phyloP scores from a whole-genome alignment of 202 grass and related monocot genomes.

The Setaria italica region DNA sequence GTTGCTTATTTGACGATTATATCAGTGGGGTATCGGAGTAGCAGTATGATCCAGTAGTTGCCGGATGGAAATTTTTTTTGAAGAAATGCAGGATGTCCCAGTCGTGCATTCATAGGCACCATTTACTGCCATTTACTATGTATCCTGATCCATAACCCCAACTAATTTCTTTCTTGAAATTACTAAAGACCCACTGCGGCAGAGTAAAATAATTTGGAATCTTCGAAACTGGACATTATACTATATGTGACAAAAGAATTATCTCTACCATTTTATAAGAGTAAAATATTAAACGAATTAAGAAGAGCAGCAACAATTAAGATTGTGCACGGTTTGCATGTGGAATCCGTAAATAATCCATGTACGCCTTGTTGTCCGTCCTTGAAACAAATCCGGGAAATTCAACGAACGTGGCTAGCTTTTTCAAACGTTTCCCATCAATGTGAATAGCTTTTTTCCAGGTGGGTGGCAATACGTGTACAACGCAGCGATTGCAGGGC shows the following conservation, averaged over 20 bases:
- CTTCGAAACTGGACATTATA: neutral
- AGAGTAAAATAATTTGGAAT: neutral
- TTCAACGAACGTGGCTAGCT: neutral
- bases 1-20: neutral
- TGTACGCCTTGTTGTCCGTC: slow-evolving; percentile 21
- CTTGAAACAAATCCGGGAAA: slow-evolving; percentile 35
- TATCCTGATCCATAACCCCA: neutral
- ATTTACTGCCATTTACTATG: slow-evolving; percentile 15
- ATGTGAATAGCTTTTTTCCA: slow-evolving; percentile 14
- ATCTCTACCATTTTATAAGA: neutral
- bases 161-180: neutral
- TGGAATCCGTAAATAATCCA: slow-evolving; percentile 38
- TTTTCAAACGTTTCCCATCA: slow-evolving; percentile 39
- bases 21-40: neutral
- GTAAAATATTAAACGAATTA: neutral
- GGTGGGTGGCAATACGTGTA: slow-evolving; percentile 14
- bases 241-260: too few species aligned
- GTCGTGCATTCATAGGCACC: neutral
- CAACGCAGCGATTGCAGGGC: neutral
- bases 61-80: neutral
- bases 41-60: neutral
- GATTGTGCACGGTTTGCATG: slow-evolving; percentile 3
- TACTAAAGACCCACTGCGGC: neutral
- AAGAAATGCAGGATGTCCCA: neutral
- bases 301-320: neutral